phyloP scores from a whole-genome alignment of 306 rosid species.

The Macrotyloma uniflorum region DNA sequence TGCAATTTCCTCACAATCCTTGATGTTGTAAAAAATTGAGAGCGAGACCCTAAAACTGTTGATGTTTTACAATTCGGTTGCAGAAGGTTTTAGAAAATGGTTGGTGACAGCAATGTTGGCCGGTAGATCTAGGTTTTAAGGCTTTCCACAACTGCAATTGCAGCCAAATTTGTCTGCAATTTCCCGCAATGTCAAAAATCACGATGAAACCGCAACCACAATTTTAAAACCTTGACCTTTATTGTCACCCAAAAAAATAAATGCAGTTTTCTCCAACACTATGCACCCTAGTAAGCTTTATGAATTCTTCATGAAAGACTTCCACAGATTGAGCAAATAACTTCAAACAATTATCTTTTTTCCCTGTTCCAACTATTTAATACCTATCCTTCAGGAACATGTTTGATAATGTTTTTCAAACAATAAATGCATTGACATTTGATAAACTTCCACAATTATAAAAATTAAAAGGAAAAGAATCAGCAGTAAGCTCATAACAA shows the following conservation, averaged over 20 bases:
- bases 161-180: no score
- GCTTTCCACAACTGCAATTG: no score
- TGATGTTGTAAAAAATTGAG: not conserved
- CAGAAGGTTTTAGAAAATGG: no score
- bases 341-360: not conserved
- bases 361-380: not conserved
- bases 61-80: not conserved
- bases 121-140: no score
- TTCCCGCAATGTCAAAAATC: not conserved
- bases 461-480: not conserved
- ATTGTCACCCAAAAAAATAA: not conserved
- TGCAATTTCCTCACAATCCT: not conserved
- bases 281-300: conserved; percentile 1
- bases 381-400: not conserved
- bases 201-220: not conserved
- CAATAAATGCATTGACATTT: not conserved
- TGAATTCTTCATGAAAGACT: not conserved
- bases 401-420: not conserved
- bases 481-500: not conserved
- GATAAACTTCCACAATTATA: not conserved
- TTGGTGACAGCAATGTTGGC: no score
- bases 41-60: not conserved
- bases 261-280: not conserved
- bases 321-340: not conserved
- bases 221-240: not conserved